Evolutionary conservation across 2,329 filamentous ascomycete species (phyloP), one percentile per base, ranked within the genome.

Genomic region (Aspergillus hortae): DNA sequence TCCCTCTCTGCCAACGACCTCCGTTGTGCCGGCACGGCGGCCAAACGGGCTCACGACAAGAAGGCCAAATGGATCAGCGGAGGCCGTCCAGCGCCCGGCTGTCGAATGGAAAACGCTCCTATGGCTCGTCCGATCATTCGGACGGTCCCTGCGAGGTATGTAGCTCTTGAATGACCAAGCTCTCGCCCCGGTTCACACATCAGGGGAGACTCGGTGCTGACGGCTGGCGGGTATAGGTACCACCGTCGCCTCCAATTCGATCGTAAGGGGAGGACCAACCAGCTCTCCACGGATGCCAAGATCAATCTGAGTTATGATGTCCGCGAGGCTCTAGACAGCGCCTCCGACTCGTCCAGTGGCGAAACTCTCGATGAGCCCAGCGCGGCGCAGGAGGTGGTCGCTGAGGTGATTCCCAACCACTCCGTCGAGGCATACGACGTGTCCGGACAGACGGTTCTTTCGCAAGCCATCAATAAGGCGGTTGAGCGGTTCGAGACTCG

Each of bases 401-500:
- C 74, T 33, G 72, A 76, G 43, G 6, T 17, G 35, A 17, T 14
- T 4, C 35, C 14, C 44, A 77, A 77, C 33, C 71, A 80, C 53
- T 49, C 40, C 2, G 70, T 79, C 46, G 80, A 81, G 68, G 80
- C 77, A 40, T 84, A 75, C 68, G 80, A 83, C 54, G 74, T 77
- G 11, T 61, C 69, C 4, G 82, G 82, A 38, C 80, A 79, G 67
- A 80, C 82, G 62, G 77, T 85, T 63, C 73, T 85, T 45, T 78
- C 79, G 53, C 72, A 73, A 14, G 81, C 82, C 10, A 71, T 85
- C 32, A 76, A 74, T 50, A 78, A 81, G 66, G 82, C 82, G 1
- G 78, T 84, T 38, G 77, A 82, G 71, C 77, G 76, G 56, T 85
- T 78, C 62, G 82, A 85, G 69, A 79, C 77, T 55, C 78, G 78